phyloP scores from a whole-genome alignment of 768 basidiomycete genomes.

The Leccinellum luteum region DNA sequence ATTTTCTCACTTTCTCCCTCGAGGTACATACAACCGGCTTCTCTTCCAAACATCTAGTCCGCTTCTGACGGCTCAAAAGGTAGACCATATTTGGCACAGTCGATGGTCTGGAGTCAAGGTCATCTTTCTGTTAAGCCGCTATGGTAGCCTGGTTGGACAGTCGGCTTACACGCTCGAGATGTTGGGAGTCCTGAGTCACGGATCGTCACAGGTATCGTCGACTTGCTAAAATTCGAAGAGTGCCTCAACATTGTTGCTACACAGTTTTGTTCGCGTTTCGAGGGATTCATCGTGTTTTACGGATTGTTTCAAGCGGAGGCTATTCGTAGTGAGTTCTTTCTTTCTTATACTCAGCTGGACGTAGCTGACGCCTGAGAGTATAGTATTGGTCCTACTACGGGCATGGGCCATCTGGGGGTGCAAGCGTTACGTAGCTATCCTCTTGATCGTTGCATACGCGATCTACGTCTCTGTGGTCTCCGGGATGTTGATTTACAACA shows the following conservation, averaged over 20 bases:
- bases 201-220: conserved; percentile 1
- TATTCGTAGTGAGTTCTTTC: conserved; percentile 9
- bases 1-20: conserved; percentile 11
- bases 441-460: not conserved
- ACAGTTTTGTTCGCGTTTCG: conserved; percentile 10
- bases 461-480: not conserved
- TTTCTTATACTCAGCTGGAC: not conserved
- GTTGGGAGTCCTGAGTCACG: conserved; percentile 2
- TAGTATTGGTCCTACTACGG: conserved; percentile 15
- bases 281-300: not conserved
- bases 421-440: not conserved
- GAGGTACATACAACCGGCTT: conserved; percentile 7
- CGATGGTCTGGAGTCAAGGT: conserved; percentile 7
- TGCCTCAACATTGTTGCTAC: not conserved
- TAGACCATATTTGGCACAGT: conserved; percentile 1
- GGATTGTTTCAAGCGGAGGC: conserved; percentile 1
- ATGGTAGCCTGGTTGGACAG: conserved; percentile 13
- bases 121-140: conserved; percentile 18
- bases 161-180: conserved; percentile 6
- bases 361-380: not conserved
- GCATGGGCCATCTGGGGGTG: conserved; percentile 19
- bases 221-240: too few species aligned
- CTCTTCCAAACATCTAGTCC: not conserved
- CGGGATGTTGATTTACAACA: not conserved
- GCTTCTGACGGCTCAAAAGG: not conserved